Base-by-base conservation (phyloP, 2,329 filamentous ascomycete genomes). In the Macroventuria anomochaeta region DNA sequence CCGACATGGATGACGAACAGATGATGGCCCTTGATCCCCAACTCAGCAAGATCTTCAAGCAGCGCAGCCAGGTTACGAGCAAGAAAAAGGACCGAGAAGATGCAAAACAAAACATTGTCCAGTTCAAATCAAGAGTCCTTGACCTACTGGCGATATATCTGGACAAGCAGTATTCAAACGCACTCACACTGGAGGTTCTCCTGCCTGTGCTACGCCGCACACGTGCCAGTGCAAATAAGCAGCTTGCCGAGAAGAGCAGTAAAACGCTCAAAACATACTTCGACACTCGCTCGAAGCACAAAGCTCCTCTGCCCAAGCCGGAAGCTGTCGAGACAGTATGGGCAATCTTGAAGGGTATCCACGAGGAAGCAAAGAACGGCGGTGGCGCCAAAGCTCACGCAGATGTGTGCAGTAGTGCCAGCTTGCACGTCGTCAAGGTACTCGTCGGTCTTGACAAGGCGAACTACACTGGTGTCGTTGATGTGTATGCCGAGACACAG, bases 81-180 rank as follows among this genome's bases (percentile, higher is more conserved):
- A 88, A 89, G 69, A 95, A 93, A 77, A 90, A 93, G 75, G 88
- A 95, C 69, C 89, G 89, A 66, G 91, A 91, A 70, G 89, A 93
- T 55, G 93, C 93, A 48, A 95, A 91, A 70, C 89, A 93, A 63
- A 91, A 87, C 17, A 90, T 97, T 69, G 80, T 96, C 67, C 93
- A 93, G 76, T 96, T 99, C 83, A 99, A 99, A 80, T 90, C 91
- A 74, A 89, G 93, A 34, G 88, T 97, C 5, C 83, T 97, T 4
- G 95, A 97, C 69, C 83, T 97, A 1, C 81, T 97, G 10, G 85
- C 89, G 55, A 89, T 95, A 59, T 97, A 91, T 74, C 81, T 95
- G 59, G 92, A 90, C 73, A 88, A 89, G 63, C 88, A 95, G 75
- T 84, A 88, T 50, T 81, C 82, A 18, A 89, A 86, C 64, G 76